A percentile compares a stretch with the other conserved stretches of the same genome.
Evolutionary conservation across 495 filamentous ascomycete species (phyloP).

Genomic region (Choiromyces venosus): DNA sequence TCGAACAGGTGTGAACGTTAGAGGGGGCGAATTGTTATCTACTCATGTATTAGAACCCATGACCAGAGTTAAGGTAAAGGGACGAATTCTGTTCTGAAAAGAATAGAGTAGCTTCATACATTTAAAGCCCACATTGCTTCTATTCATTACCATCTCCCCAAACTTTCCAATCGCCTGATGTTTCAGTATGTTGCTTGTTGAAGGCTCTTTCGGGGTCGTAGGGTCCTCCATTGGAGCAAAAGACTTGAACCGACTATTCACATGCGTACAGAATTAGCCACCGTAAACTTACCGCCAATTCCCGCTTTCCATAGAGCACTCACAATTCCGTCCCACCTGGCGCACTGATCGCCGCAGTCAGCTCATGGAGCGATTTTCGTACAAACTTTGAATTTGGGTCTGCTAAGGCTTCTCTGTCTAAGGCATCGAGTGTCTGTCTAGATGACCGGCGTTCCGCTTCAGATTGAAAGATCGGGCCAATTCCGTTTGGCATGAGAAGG

Average conservation of each 20-base stretch:
- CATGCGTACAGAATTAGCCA: neutral
- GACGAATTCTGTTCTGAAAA: constrained; percentile 23
- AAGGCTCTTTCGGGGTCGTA: neutral
- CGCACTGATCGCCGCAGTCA: constrained; percentile 40
- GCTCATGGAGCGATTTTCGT: constrained; percentile 32
- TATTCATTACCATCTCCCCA: constrained; percentile 40
- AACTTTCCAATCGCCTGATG: constrained; percentile 39
- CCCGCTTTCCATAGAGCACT: constrained; percentile 11
- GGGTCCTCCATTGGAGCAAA: neutral
- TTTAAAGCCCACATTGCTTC: constrained; percentile 37
- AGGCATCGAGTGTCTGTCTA: constrained; percentile 47
- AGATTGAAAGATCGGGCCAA: constrained; percentile 39
- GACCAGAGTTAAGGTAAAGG: neutral
- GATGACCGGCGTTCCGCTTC: constrained; percentile 44
- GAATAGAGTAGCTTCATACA: constrained; percentile 25
- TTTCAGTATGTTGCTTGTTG: constrained; percentile 33
- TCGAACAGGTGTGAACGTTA: constrained; percentile 15
- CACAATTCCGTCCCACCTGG: constrained; percentile 45
- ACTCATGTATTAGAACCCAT: neutral
- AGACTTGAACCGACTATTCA: constrained; percentile 38
- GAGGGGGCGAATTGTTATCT: constrained; percentile 21
- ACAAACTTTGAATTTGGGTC: constrained; percentile 35
- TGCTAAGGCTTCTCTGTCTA: constrained; percentile 51
- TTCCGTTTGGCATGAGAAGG: constrained; percentile 49
- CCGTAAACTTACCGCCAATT: constrained; percentile 12